Evolutionary conservation across 441 rosid genomes (phyloP).

Genomic region (Gossypium lobatum): DNA sequence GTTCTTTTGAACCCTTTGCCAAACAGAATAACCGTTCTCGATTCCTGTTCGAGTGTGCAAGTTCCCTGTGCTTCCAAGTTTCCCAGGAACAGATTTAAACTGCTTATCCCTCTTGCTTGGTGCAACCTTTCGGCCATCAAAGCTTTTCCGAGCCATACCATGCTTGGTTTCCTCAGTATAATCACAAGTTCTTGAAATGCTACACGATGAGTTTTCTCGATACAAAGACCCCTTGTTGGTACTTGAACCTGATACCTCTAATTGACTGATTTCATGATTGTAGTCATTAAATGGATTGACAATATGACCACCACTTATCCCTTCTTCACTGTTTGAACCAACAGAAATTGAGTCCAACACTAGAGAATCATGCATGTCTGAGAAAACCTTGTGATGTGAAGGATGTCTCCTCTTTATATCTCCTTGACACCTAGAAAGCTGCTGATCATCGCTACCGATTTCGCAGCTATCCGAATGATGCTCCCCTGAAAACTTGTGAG

Average conservation of each 20-base stretch:
- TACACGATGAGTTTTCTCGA: constrained; percentile 6
- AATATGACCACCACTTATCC: constrained; percentile 16
- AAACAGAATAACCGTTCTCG: constrained; percentile 38
- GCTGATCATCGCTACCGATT: constrained; percentile 7
- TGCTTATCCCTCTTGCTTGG: constrained; percentile 25
- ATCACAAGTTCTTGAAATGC: constrained; percentile 17
- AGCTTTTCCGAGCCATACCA: constrained; percentile 12
- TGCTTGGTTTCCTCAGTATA: constrained; percentile 3
- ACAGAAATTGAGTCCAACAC: constrained; percentile 23
- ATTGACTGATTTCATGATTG: constrained; percentile 6
- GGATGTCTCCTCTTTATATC: constrained; percentile 12
- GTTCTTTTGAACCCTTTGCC: constrained; percentile 47
- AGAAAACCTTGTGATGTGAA: constrained; percentile 12
- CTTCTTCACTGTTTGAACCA: constrained; percentile 24
- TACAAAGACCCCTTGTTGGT: constrained; percentile 14
- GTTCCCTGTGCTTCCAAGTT: constrained; percentile 22
- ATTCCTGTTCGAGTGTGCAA: constrained; percentile 25
- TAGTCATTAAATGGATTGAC: constrained; percentile 13
- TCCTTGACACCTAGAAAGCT: constrained; percentile 7
- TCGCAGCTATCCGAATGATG: constrained; percentile 4
- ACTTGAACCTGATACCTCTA: constrained; percentile 12
- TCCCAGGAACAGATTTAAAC: constrained; percentile 23
- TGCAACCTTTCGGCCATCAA: constrained; percentile 13
- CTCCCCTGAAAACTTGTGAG: constrained; percentile 6
- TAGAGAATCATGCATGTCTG: constrained; percentile 17